A percentile compares a stretch with the other conserved stretches of the same genome.
These are phyloP conservation scores for Nigrospora oryzae DNA, from an alignment of 2,329 filamentous ascomycete species.

Conservation along the genomic window DNA sequence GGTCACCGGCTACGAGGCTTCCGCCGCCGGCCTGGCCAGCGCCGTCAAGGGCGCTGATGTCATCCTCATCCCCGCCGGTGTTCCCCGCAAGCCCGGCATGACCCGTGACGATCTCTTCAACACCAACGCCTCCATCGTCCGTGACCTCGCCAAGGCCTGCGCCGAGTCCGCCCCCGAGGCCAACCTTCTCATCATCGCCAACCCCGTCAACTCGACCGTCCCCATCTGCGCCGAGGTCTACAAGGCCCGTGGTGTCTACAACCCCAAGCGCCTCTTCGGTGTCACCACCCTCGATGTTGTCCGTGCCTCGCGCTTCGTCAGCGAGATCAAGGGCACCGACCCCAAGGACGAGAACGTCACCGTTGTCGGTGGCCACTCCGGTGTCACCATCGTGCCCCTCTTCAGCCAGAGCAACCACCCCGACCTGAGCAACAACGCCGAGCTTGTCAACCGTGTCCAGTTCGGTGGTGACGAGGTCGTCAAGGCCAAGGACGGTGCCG, in stretches of 20 bases:
- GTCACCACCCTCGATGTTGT: constrained; percentile 99
- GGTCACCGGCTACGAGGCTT: constrained; percentile 83
- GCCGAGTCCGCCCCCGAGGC: constrained; percentile 84
- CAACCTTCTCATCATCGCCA: constrained; percentile 95
- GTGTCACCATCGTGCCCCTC: constrained; percentile 95
- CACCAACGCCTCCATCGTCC: constrained; percentile 99
- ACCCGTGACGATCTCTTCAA: constrained; percentile 99
- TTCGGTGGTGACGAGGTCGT: constrained; percentile 99
- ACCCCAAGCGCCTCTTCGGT: constrained; percentile 98
- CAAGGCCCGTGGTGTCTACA: constrained; percentile 93
- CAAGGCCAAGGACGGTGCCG: constrained; percentile 96
- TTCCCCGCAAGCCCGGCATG: constrained; percentile 99
- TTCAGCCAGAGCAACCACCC: constrained; percentile 90
- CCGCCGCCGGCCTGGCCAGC: constrained; percentile 63
- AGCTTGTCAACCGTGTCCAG: constrained; percentile 89
- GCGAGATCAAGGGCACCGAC: constrained; percentile 84
- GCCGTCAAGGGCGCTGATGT: constrained; percentile 85
- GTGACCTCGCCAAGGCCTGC: constrained; percentile 91
- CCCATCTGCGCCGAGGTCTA: constrained; percentile 96
- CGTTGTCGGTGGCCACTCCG: constrained; percentile 94
- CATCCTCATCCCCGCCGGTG: constrained; percentile 95
- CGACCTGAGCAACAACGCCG: constrained; percentile 68
- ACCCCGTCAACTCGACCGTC: constrained; percentile 99
- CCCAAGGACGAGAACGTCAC: constrained; percentile 89
- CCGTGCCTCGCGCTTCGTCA: constrained; percentile 95